Percentiles rank a stretch among this genome's conserved stretches.
Conservation (phyloP, 345 rosid species). For the Chamaenerion angustifolium region DNA sequence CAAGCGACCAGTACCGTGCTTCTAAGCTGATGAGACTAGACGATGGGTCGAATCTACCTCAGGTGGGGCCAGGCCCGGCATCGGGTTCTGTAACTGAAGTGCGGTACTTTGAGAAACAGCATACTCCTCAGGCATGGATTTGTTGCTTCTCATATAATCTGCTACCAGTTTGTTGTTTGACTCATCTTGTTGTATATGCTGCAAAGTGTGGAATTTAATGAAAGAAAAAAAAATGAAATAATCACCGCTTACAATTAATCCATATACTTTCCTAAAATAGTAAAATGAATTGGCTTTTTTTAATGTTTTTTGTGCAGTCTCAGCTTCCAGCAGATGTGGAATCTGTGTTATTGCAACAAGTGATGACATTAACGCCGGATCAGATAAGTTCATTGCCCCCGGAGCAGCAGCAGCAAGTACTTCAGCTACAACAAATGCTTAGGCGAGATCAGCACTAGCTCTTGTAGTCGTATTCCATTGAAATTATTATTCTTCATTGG, state of each 20-base stretch:
- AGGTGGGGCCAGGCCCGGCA: slow-evolving; percentile 21
- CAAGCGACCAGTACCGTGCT: slow-evolving; percentile 14
- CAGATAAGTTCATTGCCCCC: slow-evolving; percentile 73
- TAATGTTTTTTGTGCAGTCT: slow-evolving; percentile 9
- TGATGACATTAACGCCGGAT: slow-evolving; percentile 68
- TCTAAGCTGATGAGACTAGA: slow-evolving; percentile 46
- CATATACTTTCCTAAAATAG: not conserved
- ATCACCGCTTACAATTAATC: no score
- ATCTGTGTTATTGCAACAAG: slow-evolving; percentile 73
- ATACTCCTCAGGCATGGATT: slow-evolving; percentile 30
- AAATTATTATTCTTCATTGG: not conserved
- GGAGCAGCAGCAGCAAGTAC: slow-evolving; percentile 72
- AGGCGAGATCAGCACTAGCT: slow-evolving; percentile 44
- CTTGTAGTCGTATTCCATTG: slow-evolving; percentile 11
- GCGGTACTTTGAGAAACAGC: slow-evolving; percentile 24
- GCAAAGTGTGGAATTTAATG: no score
- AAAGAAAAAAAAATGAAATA: no score
- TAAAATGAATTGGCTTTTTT: not conserved
- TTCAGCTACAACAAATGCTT: slow-evolving; percentile 72
- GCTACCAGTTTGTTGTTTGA: not conserved
- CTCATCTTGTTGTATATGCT: not conserved
- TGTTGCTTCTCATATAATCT: not conserved
- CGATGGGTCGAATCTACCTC: slow-evolving; percentile 27
- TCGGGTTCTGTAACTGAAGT: slow-evolving; percentile 27
- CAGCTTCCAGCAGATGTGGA: slow-evolving; percentile 45